Conservation (phyloP, 768 basidiomycete species). For the Lentinula edodes region DNA sequence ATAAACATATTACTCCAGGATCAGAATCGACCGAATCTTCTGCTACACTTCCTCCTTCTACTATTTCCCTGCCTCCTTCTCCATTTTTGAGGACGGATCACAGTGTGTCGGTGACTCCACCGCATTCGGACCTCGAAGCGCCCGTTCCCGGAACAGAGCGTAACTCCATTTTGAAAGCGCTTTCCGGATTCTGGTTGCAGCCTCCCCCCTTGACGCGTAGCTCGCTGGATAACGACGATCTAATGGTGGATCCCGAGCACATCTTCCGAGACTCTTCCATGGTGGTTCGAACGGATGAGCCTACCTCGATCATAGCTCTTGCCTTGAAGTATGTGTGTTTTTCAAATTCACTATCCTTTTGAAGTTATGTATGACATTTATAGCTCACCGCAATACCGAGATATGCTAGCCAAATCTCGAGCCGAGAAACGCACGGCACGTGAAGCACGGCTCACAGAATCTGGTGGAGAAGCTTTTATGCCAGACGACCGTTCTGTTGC, state of each 20-base stretch:
- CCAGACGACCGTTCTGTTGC: slow-evolving; percentile 81
- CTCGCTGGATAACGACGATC: slow-evolving; percentile 59
- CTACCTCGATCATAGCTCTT: slow-evolving; percentile 95
- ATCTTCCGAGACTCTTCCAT: slow-evolving; percentile 93
- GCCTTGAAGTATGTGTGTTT: slow-evolving; percentile 68
- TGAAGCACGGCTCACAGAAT: slow-evolving; percentile 49
- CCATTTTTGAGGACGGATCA: slow-evolving; percentile 41
- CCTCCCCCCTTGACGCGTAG: slow-evolving; percentile 45
- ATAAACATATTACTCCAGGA: not conserved
- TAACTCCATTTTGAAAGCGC: slow-evolving; percentile 72
- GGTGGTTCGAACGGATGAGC: slow-evolving; percentile 94
- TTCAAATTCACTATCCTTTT: slow-evolving; percentile 4
- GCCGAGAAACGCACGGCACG: slow-evolving; percentile 69
- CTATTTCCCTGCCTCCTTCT: slow-evolving; percentile 49
- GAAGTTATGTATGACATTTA: not conserved
- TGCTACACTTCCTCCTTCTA: slow-evolving; percentile 15
- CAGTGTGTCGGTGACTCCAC: slow-evolving; percentile 38
- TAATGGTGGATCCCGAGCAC: slow-evolving; percentile 79
- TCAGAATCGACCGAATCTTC: not conserved
- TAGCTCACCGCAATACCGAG: slow-evolving; percentile 79
- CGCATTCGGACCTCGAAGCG: slow-evolving; percentile 48
- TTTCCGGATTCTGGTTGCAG: slow-evolving; percentile 80
- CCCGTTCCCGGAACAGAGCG: slow-evolving; percentile 45
- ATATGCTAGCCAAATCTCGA: slow-evolving; percentile 72
- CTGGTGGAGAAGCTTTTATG: slow-evolving; percentile 80